Evolutionary conservation across 2,329 filamentous ascomycete species (phyloP).

Genomic region (Orbilia javanica): DNA sequence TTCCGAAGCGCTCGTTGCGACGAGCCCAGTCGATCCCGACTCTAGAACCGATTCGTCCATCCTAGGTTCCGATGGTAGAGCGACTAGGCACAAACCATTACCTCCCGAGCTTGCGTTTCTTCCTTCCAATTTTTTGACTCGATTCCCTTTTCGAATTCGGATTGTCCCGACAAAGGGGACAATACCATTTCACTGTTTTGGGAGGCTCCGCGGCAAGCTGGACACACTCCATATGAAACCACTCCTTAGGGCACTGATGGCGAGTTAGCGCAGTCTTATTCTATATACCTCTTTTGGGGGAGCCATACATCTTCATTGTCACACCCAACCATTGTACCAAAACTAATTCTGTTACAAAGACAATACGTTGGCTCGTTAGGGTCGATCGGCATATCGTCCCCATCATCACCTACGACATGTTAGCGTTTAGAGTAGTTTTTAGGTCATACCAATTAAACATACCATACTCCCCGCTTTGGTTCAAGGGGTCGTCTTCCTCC

Average conservation of each 20-base stretch:
- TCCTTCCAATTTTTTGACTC: conserved; percentile 43
- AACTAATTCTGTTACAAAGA: conserved; percentile 82
- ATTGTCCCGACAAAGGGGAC: conserved; percentile 80
- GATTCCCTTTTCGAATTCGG: conserved; percentile 65
- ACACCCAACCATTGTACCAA: conserved; percentile 85
- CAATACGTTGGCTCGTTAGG: conserved; percentile 83
- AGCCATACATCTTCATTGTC: conserved; percentile 79
- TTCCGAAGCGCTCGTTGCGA: not conserved
- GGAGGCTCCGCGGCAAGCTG: conserved; percentile 76
- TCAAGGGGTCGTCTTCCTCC: conserved; percentile 63
- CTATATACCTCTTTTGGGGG: not conserved
- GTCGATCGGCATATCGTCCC: conserved; percentile 78
- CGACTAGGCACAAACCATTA: not conserved
- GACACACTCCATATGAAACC: conserved; percentile 87
- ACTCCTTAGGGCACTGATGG: conserved; percentile 79
- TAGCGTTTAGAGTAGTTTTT: not conserved
- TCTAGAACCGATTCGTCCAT: not conserved
- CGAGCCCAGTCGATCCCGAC: not conserved
- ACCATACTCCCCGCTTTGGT: conserved; percentile 38
- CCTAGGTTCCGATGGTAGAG: not conserved
- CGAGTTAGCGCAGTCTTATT: conserved; percentile 14
- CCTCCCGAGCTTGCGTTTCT: conserved; percentile 50
- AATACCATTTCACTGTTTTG: conserved; percentile 85
- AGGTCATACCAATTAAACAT: not conserved
- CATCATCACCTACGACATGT: conserved; percentile 71